phyloP scores from a whole-genome alignment of 306 rosid species.

The Prunus fruticosa region DNA sequence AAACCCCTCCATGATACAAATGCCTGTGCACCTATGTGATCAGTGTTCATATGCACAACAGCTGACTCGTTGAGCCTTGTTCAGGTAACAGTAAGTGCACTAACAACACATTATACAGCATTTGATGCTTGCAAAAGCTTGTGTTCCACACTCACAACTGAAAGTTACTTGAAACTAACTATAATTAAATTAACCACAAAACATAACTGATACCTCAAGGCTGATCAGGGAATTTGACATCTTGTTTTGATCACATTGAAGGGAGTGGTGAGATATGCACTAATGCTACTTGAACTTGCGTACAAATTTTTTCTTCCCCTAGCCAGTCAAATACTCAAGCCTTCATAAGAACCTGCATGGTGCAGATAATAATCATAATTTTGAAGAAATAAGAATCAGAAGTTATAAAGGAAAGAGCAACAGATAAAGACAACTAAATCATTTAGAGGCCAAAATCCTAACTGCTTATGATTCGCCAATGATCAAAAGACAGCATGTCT shows the following conservation, averaged over 20 bases:
- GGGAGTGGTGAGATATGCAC: constrained; percentile 88
- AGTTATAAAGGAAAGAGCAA: neutral
- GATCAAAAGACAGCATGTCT: neutral
- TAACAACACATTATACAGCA: too few relatives aligned
- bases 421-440: constrained; percentile 4
- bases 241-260: constrained; percentile 82
- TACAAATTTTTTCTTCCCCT: constrained; percentile 57
- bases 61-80: too few relatives aligned
- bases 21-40: too few relatives aligned
- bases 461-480: neutral
- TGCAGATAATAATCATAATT: constrained; percentile 5
- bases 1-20: too few relatives aligned
- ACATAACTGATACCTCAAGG: constrained; percentile 48
- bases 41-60: too few relatives aligned
- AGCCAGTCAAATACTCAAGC: constrained; percentile 51
- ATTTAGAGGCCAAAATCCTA: neutral
- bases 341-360: constrained; percentile 70
- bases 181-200: constrained; percentile 5
- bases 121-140: too few relatives aligned
- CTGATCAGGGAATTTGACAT: constrained; percentile 79
- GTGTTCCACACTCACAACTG: neutral
- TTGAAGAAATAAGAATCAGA: neutral
- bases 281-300: constrained; percentile 5
- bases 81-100: too few relatives aligned
- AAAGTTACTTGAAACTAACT: neutral